Percentiles rank a stretch among this genome's conserved stretches.
Conservation (phyloP, 2,329 filamentous ascomycete species). For the Exophiala phaeomuriformis region DNA sequence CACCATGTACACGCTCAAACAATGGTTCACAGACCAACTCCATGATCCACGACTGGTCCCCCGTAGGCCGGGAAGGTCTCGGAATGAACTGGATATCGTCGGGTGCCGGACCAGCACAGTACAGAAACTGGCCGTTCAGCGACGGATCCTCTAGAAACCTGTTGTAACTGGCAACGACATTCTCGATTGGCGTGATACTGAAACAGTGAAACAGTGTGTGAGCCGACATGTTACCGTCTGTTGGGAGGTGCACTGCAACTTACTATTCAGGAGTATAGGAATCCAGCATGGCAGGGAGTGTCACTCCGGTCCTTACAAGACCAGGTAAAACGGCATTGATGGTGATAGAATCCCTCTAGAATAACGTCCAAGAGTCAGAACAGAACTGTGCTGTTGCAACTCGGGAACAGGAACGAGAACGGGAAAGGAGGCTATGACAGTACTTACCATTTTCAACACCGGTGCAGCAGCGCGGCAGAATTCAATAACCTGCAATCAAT, state of each 20-base stretch:
- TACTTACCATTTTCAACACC: slow-evolving; percentile 31
- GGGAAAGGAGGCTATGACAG: too few relatives aligned
- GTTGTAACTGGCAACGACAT: not conserved
- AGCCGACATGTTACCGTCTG: not conserved
- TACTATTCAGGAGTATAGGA: slow-evolving; percentile 24
- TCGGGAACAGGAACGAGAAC: too few relatives aligned
- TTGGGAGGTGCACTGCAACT: not conserved
- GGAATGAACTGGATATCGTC: not conserved
- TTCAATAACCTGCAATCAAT: slow-evolving; percentile 22
- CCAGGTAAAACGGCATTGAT: slow-evolving; percentile 46
- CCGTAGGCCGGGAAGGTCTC: not conserved
- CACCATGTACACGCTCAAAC: not conserved
- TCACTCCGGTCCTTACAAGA: slow-evolving; percentile 41
- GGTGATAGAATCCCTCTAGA: slow-evolving; percentile 41
- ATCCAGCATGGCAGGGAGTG: slow-evolving; percentile 40
- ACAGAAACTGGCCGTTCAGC: not conserved
- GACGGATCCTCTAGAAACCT: not conserved
- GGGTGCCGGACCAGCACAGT: not conserved
- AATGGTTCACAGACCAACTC: not conserved
- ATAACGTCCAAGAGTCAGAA: not conserved
- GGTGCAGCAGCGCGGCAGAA: slow-evolving; percentile 38
- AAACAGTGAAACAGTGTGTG: not conserved
- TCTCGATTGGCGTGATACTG: not conserved
- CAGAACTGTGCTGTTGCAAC: too few relatives aligned
- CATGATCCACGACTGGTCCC: not conserved